These are phyloP conservation scores for Lactifluus rugatus DNA, from an alignment of 768 basidiomycete species.

Conservation along the genomic window DNA sequence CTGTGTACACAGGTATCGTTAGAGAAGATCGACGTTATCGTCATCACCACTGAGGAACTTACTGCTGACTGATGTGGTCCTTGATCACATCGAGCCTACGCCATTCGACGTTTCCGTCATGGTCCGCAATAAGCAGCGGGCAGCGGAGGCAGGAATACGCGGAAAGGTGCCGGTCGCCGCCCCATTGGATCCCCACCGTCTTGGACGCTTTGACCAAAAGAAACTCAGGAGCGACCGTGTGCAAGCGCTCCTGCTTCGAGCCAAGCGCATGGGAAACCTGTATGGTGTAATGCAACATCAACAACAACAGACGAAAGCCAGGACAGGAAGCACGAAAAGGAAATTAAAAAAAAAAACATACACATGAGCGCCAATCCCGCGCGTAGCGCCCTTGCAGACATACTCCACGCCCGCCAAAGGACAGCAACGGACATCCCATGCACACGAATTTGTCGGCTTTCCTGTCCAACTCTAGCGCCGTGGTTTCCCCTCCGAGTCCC, in stretches of 20 bases:
- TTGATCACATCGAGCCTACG: background rate
- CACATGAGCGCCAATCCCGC: slow-evolving; percentile 9
- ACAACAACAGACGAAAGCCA: too few species aligned
- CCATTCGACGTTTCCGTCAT: background rate
- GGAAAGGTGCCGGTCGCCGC: background rate
- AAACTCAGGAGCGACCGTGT: background rate
- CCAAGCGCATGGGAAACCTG: background rate
- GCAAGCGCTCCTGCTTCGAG: background rate
- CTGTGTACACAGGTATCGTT: background rate
- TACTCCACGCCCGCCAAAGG: background rate
- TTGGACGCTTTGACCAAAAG: background rate
- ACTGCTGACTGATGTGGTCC: background rate
- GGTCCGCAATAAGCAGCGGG: background rate
- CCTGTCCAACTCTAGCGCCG: slow-evolving; percentile 2
- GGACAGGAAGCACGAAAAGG: background rate
- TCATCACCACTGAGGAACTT: background rate
- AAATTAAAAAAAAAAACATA: background rate
- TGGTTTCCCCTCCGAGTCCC: background rate
- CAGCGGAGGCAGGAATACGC: slow-evolving; percentile 1
- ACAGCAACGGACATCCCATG: background rate
- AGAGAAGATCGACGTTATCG: background rate
- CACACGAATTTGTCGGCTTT: slow-evolving; percentile 1
- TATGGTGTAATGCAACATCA: background rate
- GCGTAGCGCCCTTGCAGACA: background rate
- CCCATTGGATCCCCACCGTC: background rate